Conservation (phyloP, 2,329 filamentous ascomycete species). For the Calycina herbarum region DNA sequence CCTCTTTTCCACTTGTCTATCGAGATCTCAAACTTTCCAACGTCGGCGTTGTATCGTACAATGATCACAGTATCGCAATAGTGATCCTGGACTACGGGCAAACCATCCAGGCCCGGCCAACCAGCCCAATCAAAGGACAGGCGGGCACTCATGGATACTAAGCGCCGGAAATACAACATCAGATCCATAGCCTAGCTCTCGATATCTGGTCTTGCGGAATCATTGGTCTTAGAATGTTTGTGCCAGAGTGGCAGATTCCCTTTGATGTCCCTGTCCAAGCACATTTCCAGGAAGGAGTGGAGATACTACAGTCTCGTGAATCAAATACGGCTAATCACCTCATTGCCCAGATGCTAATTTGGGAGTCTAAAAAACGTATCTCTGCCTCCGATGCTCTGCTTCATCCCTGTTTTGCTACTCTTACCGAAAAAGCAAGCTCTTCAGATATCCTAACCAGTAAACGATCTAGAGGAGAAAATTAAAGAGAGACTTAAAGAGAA, state of each 20-base stretch:
- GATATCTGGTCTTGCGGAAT: neutral
- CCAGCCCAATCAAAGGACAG: too few species aligned
- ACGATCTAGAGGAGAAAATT: neutral
- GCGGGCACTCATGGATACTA: too few species aligned
- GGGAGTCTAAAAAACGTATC: constrained; percentile 9
- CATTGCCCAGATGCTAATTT: constrained; percentile 6
- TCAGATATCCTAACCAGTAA: constrained; percentile 1
- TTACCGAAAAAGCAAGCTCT: constrained; percentile 6
- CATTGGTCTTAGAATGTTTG: neutral
- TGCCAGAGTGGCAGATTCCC: neutral
- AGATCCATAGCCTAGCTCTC: too few species aligned
- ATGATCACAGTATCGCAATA: too few species aligned
- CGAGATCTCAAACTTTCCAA: too few species aligned
- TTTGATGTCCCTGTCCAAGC: neutral
- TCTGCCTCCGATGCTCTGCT: constrained; percentile 5
- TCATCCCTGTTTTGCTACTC: constrained; percentile 1
- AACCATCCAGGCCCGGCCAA: too few species aligned
- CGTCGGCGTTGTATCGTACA: too few species aligned
- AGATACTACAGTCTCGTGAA: constrained; percentile 1
- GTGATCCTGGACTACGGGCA: too few species aligned
- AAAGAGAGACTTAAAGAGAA: too few species aligned
- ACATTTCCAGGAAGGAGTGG: constrained; percentile 10
- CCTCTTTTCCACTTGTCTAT: too few species aligned
- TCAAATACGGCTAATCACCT: neutral
- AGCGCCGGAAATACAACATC: too few species aligned